Evolutionary conservation across 257 asterid species (phyloP).

Genomic region (Solanum peruvianum): DNA sequence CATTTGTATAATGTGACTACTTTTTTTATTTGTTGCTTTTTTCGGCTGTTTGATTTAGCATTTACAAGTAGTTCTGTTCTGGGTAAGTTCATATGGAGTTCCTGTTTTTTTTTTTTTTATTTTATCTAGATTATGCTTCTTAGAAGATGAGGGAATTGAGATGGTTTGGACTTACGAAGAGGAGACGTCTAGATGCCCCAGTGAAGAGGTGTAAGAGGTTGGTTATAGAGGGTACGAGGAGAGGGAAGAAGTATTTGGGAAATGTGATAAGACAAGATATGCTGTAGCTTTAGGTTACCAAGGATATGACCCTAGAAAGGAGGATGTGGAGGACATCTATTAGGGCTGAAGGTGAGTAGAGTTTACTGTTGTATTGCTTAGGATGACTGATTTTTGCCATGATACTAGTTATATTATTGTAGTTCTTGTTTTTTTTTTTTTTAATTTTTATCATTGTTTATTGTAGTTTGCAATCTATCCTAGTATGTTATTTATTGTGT

Average conservation of each 20-base stretch:
- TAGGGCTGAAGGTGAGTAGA: not conserved
- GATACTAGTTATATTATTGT: not conserved
- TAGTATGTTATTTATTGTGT: not conserved
- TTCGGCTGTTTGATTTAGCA: not conserved
- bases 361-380: not conserved
- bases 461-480: not conserved
- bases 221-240: not conserved
- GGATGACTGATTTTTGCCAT: not conserved
- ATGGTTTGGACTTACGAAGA: not conserved
- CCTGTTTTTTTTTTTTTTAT: not conserved
- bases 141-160: not conserved
- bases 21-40: not conserved
- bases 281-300: not conserved
- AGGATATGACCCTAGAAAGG: not conserved
- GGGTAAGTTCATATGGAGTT: not conserved
- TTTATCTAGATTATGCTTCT: not conserved
- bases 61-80: not conserved
- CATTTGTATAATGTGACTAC: not conserved
- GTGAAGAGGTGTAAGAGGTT: not conserved
- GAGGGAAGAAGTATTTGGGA: not conserved
- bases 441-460: not conserved
- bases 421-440: not conserved
- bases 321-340: not conserved
- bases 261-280: not conserved
- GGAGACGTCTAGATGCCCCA: not conserved